Base-by-base conservation (phyloP, 148 eudicot species). In the Selenicereus undatus region DNA sequence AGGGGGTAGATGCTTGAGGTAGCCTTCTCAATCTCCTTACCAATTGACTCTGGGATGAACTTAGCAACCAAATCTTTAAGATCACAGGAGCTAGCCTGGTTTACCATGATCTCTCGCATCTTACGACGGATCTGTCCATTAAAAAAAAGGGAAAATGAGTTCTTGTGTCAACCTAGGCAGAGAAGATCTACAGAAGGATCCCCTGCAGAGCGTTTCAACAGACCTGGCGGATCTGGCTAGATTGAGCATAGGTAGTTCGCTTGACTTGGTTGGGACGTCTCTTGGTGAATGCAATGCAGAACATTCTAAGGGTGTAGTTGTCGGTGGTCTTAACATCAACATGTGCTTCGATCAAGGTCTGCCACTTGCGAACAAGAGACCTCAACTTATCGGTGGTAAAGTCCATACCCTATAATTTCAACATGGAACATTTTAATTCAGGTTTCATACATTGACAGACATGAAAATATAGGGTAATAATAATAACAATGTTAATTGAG, bases 71-170 rank as follows among this genome's bases (percentile, higher is more conserved):
- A 86, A 0, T 92, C 98, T 90, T 94, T 94, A 5, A 94, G 88
- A 56, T 92, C 94, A 71, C 93, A 92, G 0, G 98, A 90, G 54
- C 89, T 89, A 24, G 98, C 92, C 81, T 94, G 98, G 88, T 87
- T 91, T 2, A 88, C 86, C 98, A 94, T 94, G 45, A 94, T 94
- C 83, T 94, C 98, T 45, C 88, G 79, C 98, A 94, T 94, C 92
- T 92, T 94, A 8, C 94, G 86, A 35, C 98, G 97, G 30, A 94
- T 94, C 97, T 94, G 81, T 30, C 56, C 10, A 71, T 0, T n/a
- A n/a, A n/a, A 75, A 75, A 1, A 73, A 2, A 66, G 7, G 27
- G 11, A 66, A 9, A 0, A 21, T 22, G 42, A 29, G 35, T 66
- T 66, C 35, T 36, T 11, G 22, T 8, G 6, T 20, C 4, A 24